Conservation (phyloP, 345 rosid species). For the Eucalyptus curtisii region DNA sequence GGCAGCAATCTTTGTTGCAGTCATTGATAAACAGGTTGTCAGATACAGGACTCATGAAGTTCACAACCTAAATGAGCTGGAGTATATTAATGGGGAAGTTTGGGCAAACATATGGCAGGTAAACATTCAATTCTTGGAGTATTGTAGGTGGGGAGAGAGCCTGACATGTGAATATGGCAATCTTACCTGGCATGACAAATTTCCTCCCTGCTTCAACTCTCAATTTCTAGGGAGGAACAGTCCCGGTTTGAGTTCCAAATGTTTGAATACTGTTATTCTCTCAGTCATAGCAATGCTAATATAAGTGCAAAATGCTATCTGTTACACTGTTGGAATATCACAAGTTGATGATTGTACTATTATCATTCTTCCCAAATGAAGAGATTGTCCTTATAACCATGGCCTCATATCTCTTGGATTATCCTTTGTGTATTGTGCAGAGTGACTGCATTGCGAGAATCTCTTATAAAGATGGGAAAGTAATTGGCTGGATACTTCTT, state of each 20-base stretch:
- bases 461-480: constrained; percentile 47
- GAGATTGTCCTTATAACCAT: not conserved
- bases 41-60: constrained; percentile 50
- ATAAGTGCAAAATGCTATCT: not conserved
- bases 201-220: not conserved
- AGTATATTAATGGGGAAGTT: constrained; percentile 78
- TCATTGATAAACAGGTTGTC: constrained; percentile 29
- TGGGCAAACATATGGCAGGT: constrained; percentile 99
- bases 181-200: not conserved
- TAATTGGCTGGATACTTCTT: constrained; percentile 86
- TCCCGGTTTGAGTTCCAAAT: not conserved
- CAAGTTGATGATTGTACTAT: not conserved
- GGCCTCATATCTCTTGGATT: not conserved
- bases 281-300: not conserved
- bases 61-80: constrained; percentile 73
- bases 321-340: not conserved
- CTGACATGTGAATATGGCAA: not conserved
- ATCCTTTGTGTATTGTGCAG: constrained; percentile 17
- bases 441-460: constrained; percentile 91
- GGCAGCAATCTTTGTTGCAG: constrained; percentile 24
- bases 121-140: not conserved
- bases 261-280: not conserved
- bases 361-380: not conserved
- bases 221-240: not conserved
- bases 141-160: not conserved